Evolutionary conservation across 495 filamentous ascomycete genomes (phyloP).

Genomic region (Penicillium bialowiezense): DNA sequence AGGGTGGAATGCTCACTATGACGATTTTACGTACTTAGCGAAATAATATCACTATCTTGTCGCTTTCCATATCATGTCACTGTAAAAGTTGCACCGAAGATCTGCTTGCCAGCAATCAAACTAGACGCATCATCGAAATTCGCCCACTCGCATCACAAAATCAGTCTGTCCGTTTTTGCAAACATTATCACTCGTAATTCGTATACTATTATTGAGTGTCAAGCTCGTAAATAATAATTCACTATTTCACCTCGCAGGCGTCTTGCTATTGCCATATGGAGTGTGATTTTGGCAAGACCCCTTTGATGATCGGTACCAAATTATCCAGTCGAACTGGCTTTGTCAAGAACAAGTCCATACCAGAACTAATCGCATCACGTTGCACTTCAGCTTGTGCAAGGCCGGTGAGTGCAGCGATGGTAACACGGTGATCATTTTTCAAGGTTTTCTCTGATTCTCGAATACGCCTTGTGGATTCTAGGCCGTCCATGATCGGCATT

Average conservation of each 20-base stretch:
- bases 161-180: no score
- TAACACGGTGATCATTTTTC: not conserved
- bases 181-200: no score
- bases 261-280: not conserved
- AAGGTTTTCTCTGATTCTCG: constrained; percentile 36
- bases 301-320: constrained; percentile 16
- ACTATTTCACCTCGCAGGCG: no score
- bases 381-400: constrained; percentile 27
- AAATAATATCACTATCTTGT: not conserved
- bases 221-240: no score
- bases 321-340: constrained; percentile 27
- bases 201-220: no score
- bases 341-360: constrained; percentile 37
- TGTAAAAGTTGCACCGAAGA: no score
- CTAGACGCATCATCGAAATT: no score
- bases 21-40: not conserved
- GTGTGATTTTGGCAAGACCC: not conserved
- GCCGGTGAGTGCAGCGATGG: constrained; percentile 36
- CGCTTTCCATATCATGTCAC: no score
- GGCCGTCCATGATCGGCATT: constrained; percentile 60
- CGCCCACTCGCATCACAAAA: no score
- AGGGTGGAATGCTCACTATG: constrained; percentile 14
- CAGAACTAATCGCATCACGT: constrained; percentile 28
- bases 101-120: no score
- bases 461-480: constrained; percentile 49